Evolutionary conservation across 129 eudicot species (phyloP), one percentile per base, ranked within the genome.

Genomic region (Chrysanthemum lavandulifolium): DNA sequence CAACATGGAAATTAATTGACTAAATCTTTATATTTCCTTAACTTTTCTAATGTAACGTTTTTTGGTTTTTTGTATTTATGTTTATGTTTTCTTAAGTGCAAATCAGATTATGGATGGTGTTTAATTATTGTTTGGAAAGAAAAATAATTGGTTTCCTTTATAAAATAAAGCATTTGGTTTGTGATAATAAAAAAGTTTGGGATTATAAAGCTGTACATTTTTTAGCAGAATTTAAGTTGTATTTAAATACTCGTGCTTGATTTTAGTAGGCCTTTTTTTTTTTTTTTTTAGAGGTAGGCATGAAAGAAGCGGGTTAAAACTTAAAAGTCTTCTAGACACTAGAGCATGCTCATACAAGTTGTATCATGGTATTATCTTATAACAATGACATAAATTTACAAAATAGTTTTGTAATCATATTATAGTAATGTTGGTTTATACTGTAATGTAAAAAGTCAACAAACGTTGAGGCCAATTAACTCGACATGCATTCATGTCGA

Each of bases 1-100:
- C 47, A 40, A 6, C 55, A 21, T 43, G 65, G 77, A 78, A 53
- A 43, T 56, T 31, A 64, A 3, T 53, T 51, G 40, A 73, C 58
- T 23, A 10, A 27, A 49, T 59, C 60, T 23, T 47, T 13, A 71
- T 21, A 60, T n/a, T 45, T n/a, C 48, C 14, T 6, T 59, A 8
- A 45, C 47, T 27, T 53, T 27, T 69, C 19, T 54, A 40, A 1
- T 73, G 19, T 57, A 31, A 62, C 48, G 21, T 60, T 47, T 12
- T 12, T 19, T 19, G 21, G 67, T 61, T 47, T 4, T 14, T 47
- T 45, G 60, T 47, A 18, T 11, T 21, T 19, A 61, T 61, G 66
- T 61, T 29, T 29, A 31, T 31, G 36, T 31, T 21, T 67, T 33
- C 49, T 10, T 14, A 48, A 18, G 2, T 3, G 31, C 45, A 4